phyloP scores from a whole-genome alignment of 768 basidiomycete species.

The Hygrocybe punicea region DNA sequence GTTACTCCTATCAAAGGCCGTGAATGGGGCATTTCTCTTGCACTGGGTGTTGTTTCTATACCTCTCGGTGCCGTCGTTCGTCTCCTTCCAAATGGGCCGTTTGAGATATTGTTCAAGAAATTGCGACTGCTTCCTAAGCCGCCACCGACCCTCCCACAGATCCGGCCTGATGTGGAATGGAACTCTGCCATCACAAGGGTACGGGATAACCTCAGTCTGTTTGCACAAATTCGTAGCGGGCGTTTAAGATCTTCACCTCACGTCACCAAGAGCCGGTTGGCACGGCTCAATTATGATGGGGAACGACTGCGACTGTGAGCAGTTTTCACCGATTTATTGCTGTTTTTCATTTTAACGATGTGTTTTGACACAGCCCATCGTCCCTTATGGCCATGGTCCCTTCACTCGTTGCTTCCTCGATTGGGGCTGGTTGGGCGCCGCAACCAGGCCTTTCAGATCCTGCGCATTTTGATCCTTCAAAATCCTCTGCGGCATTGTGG shows the following conservation, averaged over 20 bases:
- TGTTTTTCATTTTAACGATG: too few species aligned
- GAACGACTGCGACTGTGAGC: constrained; percentile 47
- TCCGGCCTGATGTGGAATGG: constrained; percentile 63
- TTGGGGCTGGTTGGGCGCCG: constrained; percentile 58
- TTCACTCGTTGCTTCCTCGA: constrained; percentile 47
- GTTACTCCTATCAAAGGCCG: constrained; percentile 73
- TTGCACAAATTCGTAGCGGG: constrained; percentile 83
- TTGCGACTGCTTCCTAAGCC: constrained; percentile 33
- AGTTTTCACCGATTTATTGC: too few species aligned
- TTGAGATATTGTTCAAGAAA: constrained; percentile 56
- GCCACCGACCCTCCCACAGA: constrained; percentile 52
- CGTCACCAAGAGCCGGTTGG: constrained; percentile 73
- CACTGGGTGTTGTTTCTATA: constrained; percentile 81
- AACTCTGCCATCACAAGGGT: constrained; percentile 77
- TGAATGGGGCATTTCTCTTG: constrained; percentile 92
- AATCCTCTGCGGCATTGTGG: constrained; percentile 78
- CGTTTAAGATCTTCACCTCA: constrained; percentile 82
- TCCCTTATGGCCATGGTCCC: constrained; percentile 50
- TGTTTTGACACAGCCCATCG: constrained; percentile 27
- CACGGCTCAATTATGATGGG: constrained; percentile 50
- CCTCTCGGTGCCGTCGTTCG: constrained; percentile 85
- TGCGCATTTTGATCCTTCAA: constrained; percentile 70
- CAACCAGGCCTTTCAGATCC: constrained; percentile 61
- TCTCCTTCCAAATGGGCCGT: constrained; percentile 60
- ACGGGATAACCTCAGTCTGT: constrained; percentile 82